A percentile compares a stretch with the other conserved stretches of the same genome.
phyloP scores from a whole-genome alignment of 352 stramenopile genomes.

The Globisporangium solare region DNA sequence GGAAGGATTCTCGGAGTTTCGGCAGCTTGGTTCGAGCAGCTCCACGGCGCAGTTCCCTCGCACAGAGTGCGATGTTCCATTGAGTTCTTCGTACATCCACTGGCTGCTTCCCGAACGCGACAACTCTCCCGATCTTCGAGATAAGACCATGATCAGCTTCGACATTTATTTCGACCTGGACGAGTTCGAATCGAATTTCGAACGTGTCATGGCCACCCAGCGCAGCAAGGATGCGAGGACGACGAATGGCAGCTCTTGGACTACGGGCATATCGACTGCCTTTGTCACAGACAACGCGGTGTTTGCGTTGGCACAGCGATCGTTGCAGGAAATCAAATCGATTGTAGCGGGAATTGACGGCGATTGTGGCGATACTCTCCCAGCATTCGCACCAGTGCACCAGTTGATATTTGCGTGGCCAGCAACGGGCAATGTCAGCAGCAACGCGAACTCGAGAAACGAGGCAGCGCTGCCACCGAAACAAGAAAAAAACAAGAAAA shows the following conservation, averaged over 20 bases:
- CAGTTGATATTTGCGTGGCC: neutral
- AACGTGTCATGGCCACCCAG: neutral
- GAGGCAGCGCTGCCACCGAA: neutral
- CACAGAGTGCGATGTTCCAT: constrained; percentile 27
- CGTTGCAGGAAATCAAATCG: neutral
- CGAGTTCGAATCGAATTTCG: constrained; percentile 31
- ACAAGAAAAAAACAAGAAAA: neutral
- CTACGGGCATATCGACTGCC: neutral
- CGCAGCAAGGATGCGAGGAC: constrained; percentile 14
- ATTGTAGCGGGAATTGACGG: constrained; percentile 4
- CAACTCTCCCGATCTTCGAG: neutral
- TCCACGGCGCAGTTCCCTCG: constrained; percentile 26
- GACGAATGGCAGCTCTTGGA: neutral
- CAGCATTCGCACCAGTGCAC: neutral
- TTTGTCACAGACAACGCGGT: constrained; percentile 10
- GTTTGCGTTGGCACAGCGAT: neutral
- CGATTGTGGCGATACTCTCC: neutral
- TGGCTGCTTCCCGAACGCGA: constrained; percentile 21
- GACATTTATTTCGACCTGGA: constrained; percentile 36
- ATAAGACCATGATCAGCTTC: constrained; percentile 7
- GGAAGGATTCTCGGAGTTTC: constrained; percentile 16
- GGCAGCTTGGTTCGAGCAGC: constrained; percentile 13
- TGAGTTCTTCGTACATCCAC: constrained; percentile 29
- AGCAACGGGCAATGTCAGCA: neutral
- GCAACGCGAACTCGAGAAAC: neutral